Conservation (phyloP, 2,329 filamentous ascomycete genomes). For the Thermomyces lanuginosus region DNA sequence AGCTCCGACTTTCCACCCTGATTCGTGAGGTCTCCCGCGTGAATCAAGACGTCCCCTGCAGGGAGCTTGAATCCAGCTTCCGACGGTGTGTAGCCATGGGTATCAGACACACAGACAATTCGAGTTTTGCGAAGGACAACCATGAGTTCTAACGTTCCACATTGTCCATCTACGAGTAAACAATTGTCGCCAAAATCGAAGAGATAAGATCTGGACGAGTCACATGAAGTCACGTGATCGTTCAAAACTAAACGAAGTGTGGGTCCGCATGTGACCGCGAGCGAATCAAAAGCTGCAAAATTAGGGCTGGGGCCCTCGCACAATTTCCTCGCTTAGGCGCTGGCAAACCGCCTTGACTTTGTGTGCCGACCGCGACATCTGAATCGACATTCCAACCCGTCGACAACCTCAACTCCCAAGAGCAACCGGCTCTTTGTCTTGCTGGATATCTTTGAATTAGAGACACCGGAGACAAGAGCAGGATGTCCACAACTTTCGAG, state of each 20-base stretch:
- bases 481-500: slow-evolving; percentile 52
- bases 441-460: slow-evolving; percentile 25
- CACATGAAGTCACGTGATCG: background rate
- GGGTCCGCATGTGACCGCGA: background rate
- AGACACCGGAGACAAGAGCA: slow-evolving; percentile 29
- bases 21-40: slow-evolving; percentile 44
- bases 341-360: slow-evolving; percentile 23
- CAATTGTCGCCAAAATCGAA: too few relatives aligned
- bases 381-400: slow-evolving; percentile 26
- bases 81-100: slow-evolving; percentile 36
- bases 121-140: slow-evolving; percentile 27
- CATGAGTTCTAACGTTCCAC: slow-evolving; percentile 12
- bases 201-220: too few relatives aligned
- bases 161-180: too few relatives aligned
- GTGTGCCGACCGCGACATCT: slow-evolving; percentile 24
- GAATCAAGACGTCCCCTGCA: slow-evolving; percentile 41
- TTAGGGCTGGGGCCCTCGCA: slow-evolving; percentile 27
- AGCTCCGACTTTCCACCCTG: slow-evolving; percentile 37
- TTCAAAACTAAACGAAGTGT: too few relatives aligned
- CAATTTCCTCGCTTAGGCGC: slow-evolving; percentile 29
- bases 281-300: background rate
- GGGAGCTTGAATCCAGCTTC: slow-evolving; percentile 36
- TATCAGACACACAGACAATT: slow-evolving; percentile 44
- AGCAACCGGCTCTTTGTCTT: slow-evolving; percentile 24
- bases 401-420: slow-evolving; percentile 30